Evolutionary conservation across 169 alveolate species (phyloP), one percentile per base, ranked within the genome.

Genomic region (Babesia bovis): DNA sequence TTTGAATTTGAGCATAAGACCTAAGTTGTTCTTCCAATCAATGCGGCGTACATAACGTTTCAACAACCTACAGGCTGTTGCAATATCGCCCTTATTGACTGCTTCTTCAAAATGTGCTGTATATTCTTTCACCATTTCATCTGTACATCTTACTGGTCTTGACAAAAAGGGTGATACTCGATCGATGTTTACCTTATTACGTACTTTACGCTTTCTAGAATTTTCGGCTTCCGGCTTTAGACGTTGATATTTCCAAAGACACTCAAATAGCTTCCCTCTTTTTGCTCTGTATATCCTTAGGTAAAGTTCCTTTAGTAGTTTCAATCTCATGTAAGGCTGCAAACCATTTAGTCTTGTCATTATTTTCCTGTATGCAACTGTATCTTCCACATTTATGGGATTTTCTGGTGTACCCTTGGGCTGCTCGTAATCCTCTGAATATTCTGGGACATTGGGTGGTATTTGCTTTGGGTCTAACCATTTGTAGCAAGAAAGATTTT

Each of bases 81-180:
- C 90, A 32, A 88, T 47, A 32, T 88, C 88, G n/a, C 83, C 84
- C 21, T 88, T 79, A 45, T 88, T 49, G 30, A 88, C 91, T 36
- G 89, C 89, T 19, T 79, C 83, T 28, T 60, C 86, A 57, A 88
- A 88, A 56, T 84, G 66, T 13, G 44, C 77, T 30, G 86, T 88
- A 35, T 75, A 53, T 38, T 70, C 65, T 65, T 59, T 47, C 45
- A 75, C 87, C 59, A 76, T 66, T 65, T 88, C 84, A 32, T 74
- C 83, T 35, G 89, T 85, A 50, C 83, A 88, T 56, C 88, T 84
- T n/a, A 60, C 52, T 2, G 93, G 93, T 44, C 85, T 82, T 59
- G 89, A 51, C 51, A 88, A 45, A 71, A 81, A 88, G 10, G 93
- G 93, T 12, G 89, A 81, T 19, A 88, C 73, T 7, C 90, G 82